These are phyloP conservation scores for Carnegiea gigantea DNA, from an alignment of 179 eudicot genomes.

Conservation along the genomic window DNA sequence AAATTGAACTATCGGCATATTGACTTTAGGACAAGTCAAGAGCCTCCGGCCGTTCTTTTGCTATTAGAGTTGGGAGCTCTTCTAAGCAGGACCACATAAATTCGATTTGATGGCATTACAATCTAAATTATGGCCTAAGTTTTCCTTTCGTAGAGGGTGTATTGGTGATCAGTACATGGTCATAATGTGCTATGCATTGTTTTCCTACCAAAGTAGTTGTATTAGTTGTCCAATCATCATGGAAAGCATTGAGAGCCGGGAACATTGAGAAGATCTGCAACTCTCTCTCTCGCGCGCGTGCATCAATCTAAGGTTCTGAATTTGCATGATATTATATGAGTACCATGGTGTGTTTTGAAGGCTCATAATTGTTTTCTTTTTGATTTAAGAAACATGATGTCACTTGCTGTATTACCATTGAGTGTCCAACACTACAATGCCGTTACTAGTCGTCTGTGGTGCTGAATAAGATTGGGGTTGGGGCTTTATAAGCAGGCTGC, in stretches of 20 bases:
- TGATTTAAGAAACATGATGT: neutral
- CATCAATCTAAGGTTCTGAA: neutral
- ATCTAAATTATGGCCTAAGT: neutral
- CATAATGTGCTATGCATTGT: neutral
- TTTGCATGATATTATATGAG: neutral
- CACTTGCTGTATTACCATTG: neutral
- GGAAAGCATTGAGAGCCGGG: neutral
- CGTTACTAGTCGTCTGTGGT: neutral
- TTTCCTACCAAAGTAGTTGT: too few relatives aligned
- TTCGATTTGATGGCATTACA: neutral
- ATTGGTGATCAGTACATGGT: neutral
- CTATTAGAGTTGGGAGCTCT: neutral
- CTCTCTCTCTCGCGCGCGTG: neutral
- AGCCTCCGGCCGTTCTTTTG: neutral
- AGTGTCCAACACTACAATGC: neutral
- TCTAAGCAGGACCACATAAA: neutral
- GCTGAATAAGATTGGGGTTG: neutral
- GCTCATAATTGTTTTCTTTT: neutral
- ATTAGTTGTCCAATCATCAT: neutral
- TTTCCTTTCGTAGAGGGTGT: neutral
- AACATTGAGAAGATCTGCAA: neutral
- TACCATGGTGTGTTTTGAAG: neutral
- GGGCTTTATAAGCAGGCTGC: too few relatives aligned
- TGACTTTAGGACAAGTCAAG: neutral
- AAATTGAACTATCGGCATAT: neutral